A percentile compares a stretch with the other conserved stretches of the same genome.
Evolutionary conservation across 2,329 filamentous ascomycete genomes (phyloP).

Genomic region (Fusarium aywerte): DNA sequence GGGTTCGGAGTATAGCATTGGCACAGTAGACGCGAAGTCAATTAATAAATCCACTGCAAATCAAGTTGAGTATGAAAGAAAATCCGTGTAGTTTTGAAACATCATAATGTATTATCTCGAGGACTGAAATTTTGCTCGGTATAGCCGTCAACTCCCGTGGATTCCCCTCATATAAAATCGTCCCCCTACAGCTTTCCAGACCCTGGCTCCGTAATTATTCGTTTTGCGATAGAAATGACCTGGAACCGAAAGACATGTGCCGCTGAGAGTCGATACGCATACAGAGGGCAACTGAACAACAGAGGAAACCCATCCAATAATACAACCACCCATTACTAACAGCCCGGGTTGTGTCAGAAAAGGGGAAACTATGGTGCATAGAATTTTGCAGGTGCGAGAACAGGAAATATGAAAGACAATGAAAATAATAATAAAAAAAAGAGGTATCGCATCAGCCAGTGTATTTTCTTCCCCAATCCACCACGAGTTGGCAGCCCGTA

Average conservation of each 20-base stretch:
- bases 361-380: conserved; percentile 51
- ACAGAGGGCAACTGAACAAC: conserved; percentile 47
- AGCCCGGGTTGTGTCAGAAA: conserved; percentile 45
- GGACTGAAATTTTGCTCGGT: conserved; percentile 50
- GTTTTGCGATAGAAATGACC: conserved; percentile 30
- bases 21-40: background rate
- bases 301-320: conserved; percentile 50
- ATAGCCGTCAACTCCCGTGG: conserved; percentile 48
- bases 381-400: conserved; percentile 48
- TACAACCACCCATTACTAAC: conserved; percentile 52
- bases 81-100: conserved; percentile 43
- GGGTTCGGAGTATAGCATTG: background rate
- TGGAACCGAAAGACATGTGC: conserved; percentile 31
- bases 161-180: conserved; percentile 40
- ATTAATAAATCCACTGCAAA: background rate
- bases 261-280: conserved; percentile 37
- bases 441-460: conserved; percentile 52
- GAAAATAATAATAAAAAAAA: conserved; percentile 44
- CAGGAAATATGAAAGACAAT: conserved; percentile 38
- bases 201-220: conserved; percentile 37
- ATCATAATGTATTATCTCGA: conserved; percentile 54
- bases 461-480: conserved; percentile 42
- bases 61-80: background rate
- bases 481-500: conserved; percentile 41
- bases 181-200: conserved; percentile 38